Conservation (phyloP, 371 early-diverging fungal genomes). For the Enterospora canceri region DNA sequence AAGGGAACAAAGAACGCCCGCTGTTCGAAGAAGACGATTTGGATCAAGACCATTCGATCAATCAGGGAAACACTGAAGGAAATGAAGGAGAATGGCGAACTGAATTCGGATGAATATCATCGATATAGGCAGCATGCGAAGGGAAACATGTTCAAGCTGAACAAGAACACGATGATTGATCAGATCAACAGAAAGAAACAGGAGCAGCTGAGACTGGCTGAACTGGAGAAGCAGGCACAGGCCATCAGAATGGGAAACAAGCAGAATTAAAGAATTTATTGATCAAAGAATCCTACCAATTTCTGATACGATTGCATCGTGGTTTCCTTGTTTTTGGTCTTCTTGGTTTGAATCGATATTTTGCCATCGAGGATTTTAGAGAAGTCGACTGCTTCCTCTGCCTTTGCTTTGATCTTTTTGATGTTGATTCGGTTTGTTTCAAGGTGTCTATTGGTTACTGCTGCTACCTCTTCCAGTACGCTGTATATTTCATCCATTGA, state of each 20-base stretch:
- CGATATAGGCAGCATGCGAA: constrained; percentile 88
- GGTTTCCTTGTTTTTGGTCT: neutral
- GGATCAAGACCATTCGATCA: constrained; percentile 98
- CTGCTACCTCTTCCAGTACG: neutral
- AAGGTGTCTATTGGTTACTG: neutral
- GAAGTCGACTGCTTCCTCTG: neutral
- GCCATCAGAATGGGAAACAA: constrained; percentile 58
- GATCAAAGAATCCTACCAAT: neutral
- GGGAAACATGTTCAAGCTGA: constrained; percentile 97
- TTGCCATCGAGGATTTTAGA: neutral
- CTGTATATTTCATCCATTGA: neutral
- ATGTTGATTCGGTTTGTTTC: neutral
- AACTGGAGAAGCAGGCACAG: constrained; percentile 86
- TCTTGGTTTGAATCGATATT: neutral
- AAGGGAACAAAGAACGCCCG: constrained; percentile 96
- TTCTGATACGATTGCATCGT: neutral
- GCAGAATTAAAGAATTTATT: constrained; percentile 2
- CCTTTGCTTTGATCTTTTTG: neutral
- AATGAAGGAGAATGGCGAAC: constrained; percentile 88
- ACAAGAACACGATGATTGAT: constrained; percentile 97
- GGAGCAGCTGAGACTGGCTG: constrained; percentile 82
- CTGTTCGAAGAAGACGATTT: constrained; percentile 81
- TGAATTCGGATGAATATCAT: constrained; percentile 82
- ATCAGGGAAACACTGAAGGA: constrained; percentile 86
- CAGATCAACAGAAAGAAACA: constrained; percentile 98